Conservation (phyloP, 192 early-diverging fungal genomes). For the Backusella parvicylindrica region DNA sequence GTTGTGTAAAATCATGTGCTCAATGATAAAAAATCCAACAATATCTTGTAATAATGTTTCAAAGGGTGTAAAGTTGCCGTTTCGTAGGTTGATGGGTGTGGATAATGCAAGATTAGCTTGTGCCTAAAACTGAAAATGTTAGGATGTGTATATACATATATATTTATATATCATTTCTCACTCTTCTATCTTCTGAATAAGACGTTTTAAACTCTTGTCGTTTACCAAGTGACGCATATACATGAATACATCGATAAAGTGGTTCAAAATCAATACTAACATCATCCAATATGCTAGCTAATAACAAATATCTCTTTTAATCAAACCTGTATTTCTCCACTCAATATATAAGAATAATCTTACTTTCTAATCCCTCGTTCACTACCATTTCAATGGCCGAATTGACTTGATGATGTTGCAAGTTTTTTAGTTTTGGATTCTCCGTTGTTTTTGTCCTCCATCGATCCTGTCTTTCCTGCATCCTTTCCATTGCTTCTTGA, state of each 20-base stretch:
- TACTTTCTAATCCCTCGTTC: constrained; percentile 80
- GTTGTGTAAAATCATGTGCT: constrained; percentile 82
- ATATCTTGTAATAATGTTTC: constrained; percentile 81
- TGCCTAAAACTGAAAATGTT: constrained; percentile 39
- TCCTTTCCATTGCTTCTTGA: constrained; percentile 75
- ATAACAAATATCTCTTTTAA: neutral
- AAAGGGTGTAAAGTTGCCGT: constrained; percentile 63
- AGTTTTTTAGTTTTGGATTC: constrained; percentile 41
- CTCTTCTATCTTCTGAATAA: constrained; percentile 88
- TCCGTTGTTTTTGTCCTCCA: constrained; percentile 45
- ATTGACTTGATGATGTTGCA: constrained; percentile 60
- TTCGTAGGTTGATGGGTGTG: constrained; percentile 63
- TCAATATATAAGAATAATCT: neutral
- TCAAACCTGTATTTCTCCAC: neutral
- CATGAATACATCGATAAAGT: constrained; percentile 94
- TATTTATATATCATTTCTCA: constrained; percentile 12
- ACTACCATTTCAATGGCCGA: constrained; percentile 77
- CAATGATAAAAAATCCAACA: constrained; percentile 95
- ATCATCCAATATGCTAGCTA: constrained; percentile 63
- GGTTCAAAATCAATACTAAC: constrained; percentile 89
- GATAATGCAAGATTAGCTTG: constrained; percentile 85
- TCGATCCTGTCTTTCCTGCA: constrained; percentile 64
- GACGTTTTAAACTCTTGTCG: constrained; percentile 78
- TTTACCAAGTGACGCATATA: constrained; percentile 90
- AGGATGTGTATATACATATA: neutral